Base-by-base conservation (phyloP, 257 asterid species). In the Penstemon barbatus region DNA sequence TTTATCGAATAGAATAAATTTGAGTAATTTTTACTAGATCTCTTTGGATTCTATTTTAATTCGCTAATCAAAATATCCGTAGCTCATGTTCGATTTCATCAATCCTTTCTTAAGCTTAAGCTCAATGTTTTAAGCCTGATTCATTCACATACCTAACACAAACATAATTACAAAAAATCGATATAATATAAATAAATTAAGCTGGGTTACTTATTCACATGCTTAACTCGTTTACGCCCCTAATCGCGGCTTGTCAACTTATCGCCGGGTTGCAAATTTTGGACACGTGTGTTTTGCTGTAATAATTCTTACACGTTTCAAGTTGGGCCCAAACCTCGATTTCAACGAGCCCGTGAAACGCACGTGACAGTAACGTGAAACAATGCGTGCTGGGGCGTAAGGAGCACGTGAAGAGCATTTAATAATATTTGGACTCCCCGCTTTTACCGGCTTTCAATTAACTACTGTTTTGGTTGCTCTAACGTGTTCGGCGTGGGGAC, bases 341-440 rank as follows among this genome's bases (percentile, higher is more conserved):
- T 50, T 25, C 15, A 64, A 53, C 53, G 67, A 66, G 76, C 71
- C 25, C 68, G 70, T 66, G 83, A 78, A 15, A 5, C 2, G 55
- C 78, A 75, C 78, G 80, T 79, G 80, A 78, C 38, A 3, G 4
- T 61, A 11, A 75, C 78, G 80, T 79, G 80, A 78, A 44, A 3
- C 4, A 61, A 11, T 37, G 73, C 63, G 54, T 42, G 74, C 57
- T 12, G 62, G 51, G 58, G 60, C 61, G 75, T 33, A 9, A 33
- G 72, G 40, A 68, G 59, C 80, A 79, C 76, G 73, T 79, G 81
- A 79, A 52, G 38, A 8, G 78, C 84, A 75, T 75, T 79, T 71
- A 75, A 68, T 75, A 7, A n/a, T 38, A 7, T 36, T 59, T 65
- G 65, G 59, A 70, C 54, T 48, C 60, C 53, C 44, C 59, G 18